A percentile compares a stretch with the other conserved stretches of the same genome.
Evolutionary conservation across 177 flowering plant species (phyloP).

Genomic region (Vitis hybrid): DNA sequence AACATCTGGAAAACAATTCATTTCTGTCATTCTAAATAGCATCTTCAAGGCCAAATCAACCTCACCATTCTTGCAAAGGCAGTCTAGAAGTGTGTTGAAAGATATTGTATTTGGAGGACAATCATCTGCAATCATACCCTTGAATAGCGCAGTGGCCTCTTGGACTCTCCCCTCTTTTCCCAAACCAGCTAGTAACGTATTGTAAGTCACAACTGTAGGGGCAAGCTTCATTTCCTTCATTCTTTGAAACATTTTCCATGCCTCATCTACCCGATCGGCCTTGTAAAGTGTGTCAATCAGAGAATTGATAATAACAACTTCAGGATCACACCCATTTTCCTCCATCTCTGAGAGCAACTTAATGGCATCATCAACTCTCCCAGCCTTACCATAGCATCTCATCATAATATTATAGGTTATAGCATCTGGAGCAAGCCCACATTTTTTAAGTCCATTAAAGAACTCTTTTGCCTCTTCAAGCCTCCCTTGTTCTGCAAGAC

Average conservation of each 20-base stretch:
- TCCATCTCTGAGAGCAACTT: conserved; percentile 66
- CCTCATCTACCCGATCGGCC: conserved; percentile 68
- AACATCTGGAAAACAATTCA: conserved; percentile 68
- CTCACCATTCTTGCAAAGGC: conserved; percentile 68
- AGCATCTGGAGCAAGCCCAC: conserved; percentile 76
- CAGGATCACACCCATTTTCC: conserved; percentile 53
- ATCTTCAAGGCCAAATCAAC: conserved; percentile 58
- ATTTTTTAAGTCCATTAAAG: conserved; percentile 51
- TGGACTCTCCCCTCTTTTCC: conserved; percentile 67
- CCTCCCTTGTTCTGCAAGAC: conserved; percentile 72
- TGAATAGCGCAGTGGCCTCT: conserved; percentile 55
- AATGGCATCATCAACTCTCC: conserved; percentile 76
- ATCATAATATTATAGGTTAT: conserved; percentile 96
- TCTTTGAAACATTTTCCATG: conserved; percentile 74
- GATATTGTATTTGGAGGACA: conserved; percentile 60
- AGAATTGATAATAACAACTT: conserved; percentile 67
- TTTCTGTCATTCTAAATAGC: conserved; percentile 52
- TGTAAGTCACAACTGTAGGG: conserved; percentile 90
- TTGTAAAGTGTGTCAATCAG: conserved; percentile 81
- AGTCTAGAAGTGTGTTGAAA: conserved; percentile 60
- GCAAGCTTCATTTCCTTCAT: conserved; percentile 66
- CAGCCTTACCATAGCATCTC: conserved; percentile 76
- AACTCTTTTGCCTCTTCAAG: conserved; percentile 62
- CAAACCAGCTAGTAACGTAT: conserved; percentile 74
- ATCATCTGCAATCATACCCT: conserved; percentile 37